Evolutionary conservation across 1,284 basidiomycete species (phyloP).

Genomic region (Wallemia mellicola): DNA sequence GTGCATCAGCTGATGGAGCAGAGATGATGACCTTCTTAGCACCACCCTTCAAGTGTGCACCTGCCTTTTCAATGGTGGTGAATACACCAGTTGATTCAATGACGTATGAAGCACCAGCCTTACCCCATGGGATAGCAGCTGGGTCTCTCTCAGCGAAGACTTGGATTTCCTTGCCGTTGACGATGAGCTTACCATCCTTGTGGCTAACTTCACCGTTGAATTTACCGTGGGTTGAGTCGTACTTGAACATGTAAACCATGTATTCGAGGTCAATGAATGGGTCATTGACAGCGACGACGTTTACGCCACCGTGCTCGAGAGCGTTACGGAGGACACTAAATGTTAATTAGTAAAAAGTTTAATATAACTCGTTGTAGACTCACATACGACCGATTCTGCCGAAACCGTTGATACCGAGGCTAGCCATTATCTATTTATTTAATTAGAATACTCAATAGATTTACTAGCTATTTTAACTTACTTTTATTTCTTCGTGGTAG

Average conservation of each 20-base stretch:
- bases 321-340: slow-evolving; percentile 81
- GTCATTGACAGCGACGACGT: slow-evolving; percentile 70
- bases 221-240: slow-evolving; percentile 86
- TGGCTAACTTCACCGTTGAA: slow-evolving; percentile 61
- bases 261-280: slow-evolving; percentile 88
- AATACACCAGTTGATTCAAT: slow-evolving; percentile 99
- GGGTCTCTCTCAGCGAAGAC: slow-evolving; percentile 76
- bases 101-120: slow-evolving; percentile 62
- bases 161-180: slow-evolving; percentile 48
- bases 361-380: neutral
- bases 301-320: slow-evolving; percentile 38
- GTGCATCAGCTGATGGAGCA: slow-evolving; percentile 89
- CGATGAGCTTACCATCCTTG: slow-evolving; percentile 68
- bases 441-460: neutral
- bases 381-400: neutral
- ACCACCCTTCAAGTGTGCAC: slow-evolving; percentile 85
- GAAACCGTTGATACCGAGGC: neutral
- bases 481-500: neutral
- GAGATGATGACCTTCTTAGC: slow-evolving; percentile 99
- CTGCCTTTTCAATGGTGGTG: slow-evolving; percentile 76
- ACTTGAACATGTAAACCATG: slow-evolving; percentile 99
- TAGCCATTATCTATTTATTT: neutral
- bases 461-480: neutral
- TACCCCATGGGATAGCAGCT: slow-evolving; percentile 52
- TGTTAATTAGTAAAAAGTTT: neutral